A percentile compares a stretch with the other conserved stretches of the same genome.
Evolutionary conservation across 2,329 filamentous ascomycete genomes (phyloP).

Genomic region (Allantophomopsis lycopodina): DNA sequence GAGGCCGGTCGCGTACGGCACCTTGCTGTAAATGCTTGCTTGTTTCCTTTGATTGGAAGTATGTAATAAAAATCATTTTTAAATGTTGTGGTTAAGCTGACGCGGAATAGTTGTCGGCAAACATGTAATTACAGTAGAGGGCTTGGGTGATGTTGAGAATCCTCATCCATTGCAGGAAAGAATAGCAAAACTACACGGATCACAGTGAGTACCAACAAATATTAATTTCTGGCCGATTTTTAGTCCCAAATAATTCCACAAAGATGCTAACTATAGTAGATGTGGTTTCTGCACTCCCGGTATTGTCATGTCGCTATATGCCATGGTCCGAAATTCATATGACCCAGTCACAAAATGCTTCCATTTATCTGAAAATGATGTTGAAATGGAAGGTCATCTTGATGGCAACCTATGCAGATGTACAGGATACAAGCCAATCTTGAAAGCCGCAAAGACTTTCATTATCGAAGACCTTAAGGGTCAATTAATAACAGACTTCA

Average conservation of each 20-base stretch:
- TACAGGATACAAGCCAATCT: conserved; percentile 83
- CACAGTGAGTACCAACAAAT: conserved; percentile 47
- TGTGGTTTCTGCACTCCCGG: conserved; percentile 76
- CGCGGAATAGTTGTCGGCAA: conserved; percentile 85
- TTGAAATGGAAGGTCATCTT: conserved; percentile 69
- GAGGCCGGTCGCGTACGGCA: conserved; percentile 74
- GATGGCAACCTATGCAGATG: conserved; percentile 91
- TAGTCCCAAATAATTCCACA: not conserved
- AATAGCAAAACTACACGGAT: conserved; percentile 80
- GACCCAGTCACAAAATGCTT: conserved; percentile 31
- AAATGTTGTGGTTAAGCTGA: conserved; percentile 28
- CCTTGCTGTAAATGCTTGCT: conserved; percentile 86
- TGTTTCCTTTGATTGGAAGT: conserved; percentile 25
- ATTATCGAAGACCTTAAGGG: conserved; percentile 25
- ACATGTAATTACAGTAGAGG: conserved; percentile 92
- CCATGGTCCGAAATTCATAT: conserved; percentile 71
- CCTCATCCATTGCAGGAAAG: conserved; percentile 85
- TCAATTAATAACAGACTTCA: conserved; percentile 44
- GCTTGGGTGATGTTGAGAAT: conserved; percentile 71
- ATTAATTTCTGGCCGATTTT: not conserved
- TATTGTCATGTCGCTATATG: conserved; percentile 94
- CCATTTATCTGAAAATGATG: conserved; percentile 48
- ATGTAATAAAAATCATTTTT: not conserved
- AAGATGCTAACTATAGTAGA: conserved; percentile 2
- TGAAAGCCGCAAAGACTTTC: conserved; percentile 87